A percentile compares a stretch with the other conserved stretches of the same genome.
phyloP scores from a whole-genome alignment of 2,329 filamentous ascomycete genomes.

The Didymella lethalis region DNA sequence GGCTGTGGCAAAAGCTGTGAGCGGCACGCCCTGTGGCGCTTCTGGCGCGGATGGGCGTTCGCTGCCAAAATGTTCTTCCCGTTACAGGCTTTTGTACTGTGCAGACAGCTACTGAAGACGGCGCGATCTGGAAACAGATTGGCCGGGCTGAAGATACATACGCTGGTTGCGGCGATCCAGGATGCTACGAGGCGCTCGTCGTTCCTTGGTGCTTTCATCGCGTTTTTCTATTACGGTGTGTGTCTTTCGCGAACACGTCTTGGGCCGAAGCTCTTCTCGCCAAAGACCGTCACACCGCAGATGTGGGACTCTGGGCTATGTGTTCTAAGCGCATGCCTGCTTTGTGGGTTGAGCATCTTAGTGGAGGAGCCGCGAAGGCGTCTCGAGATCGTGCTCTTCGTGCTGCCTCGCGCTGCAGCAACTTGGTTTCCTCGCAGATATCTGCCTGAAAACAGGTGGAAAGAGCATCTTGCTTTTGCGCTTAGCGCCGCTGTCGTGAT shows the following conservation, averaged over 20 bases:
- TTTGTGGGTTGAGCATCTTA: slow-evolving; percentile 85
- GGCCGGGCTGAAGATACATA: slow-evolving; percentile 27
- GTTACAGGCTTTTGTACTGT: slow-evolving; percentile 63
- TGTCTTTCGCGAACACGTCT: slow-evolving; percentile 78
- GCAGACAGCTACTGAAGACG: slow-evolving; percentile 21
- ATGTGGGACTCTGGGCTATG: slow-evolving; percentile 71
- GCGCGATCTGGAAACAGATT: slow-evolving; percentile 29
- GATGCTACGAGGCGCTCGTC: slow-evolving; percentile 75
- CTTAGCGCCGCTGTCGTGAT: slow-evolving; percentile 44
- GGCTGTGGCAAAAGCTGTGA: slow-evolving; percentile 77
- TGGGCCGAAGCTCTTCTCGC: slow-evolving; percentile 73
- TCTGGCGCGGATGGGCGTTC: slow-evolving; percentile 74
- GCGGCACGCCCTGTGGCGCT: slow-evolving; percentile 72
- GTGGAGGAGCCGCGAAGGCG: slow-evolving; percentile 71
- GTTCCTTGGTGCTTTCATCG: slow-evolving; percentile 80
- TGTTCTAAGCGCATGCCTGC: slow-evolving; percentile 72
- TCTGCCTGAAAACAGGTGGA: slow-evolving; percentile 40
- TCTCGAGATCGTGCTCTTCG: slow-evolving; percentile 81
- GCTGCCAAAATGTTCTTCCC: slow-evolving; percentile 80
- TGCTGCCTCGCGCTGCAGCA: slow-evolving; percentile 78
- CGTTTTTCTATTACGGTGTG: slow-evolving; percentile 84
- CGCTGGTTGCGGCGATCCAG: slow-evolving; percentile 60
- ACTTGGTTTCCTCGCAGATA: slow-evolving; percentile 78
- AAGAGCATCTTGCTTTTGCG: slow-evolving; percentile 42
- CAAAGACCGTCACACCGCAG: slow-evolving; percentile 59